phyloP scores from a whole-genome alignment of 306 rosid species.

The Cajanus cajan region DNA sequence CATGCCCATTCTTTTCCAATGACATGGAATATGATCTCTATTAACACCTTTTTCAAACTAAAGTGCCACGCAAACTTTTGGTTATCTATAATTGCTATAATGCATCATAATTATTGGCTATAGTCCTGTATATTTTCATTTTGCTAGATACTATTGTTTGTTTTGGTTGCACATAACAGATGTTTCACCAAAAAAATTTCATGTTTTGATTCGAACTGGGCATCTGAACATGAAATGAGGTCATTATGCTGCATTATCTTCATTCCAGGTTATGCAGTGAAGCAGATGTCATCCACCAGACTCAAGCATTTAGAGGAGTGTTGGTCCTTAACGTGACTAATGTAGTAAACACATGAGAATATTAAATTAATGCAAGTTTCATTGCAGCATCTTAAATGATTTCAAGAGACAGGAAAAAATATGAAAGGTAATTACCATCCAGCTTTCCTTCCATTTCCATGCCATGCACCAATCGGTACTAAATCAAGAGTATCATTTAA shows the following conservation, averaged over 20 bases:
- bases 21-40: background rate
- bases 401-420: constrained; percentile 6
- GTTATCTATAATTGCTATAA: background rate
- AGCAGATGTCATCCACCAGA: background rate
- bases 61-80: background rate
- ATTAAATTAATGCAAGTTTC: background rate
- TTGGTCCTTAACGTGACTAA: constrained; percentile 11
- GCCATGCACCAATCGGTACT: constrained; percentile 96
- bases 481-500: constrained; percentile 82
- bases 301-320: constrained; percentile 1
- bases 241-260: background rate
- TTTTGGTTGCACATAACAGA: background rate
- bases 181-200: background rate
- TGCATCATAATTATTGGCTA: background rate
- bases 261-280: background rate
- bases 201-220: background rate
- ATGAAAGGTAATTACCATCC: constrained; percentile 62
- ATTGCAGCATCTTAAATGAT: constrained; percentile 16
- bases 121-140: background rate
- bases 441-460: constrained; percentile 96
- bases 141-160: background rate
- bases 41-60: background rate
- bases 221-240: background rate
- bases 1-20: constrained; percentile 11
- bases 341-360: constrained; percentile 2